Evolutionary conservation across 805 yeast species (phyloP), one percentile per base, ranked within the genome.

Genomic region (Kuraishia hungarica): DNA sequence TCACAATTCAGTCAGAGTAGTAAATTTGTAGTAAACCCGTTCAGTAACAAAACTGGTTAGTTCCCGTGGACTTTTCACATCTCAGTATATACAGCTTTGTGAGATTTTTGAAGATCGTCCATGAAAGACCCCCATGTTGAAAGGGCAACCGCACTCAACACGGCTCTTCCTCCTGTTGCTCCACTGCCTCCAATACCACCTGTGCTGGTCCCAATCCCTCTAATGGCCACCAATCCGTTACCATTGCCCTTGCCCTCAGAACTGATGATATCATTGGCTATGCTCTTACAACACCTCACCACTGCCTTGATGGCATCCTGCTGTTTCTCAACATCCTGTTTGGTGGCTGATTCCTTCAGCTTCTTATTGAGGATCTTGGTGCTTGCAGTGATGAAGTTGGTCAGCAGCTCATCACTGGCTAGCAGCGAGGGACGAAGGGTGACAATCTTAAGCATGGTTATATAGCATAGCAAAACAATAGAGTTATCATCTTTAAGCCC

Each of bases 401-500:
- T 59, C 53, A 69, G 48, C 5, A 55, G 50, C 5, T 52, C 56
- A 2, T n/a, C 24, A 8, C 53, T 52, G 19, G 29, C 60, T 1
- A 59, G 61, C 19, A 58, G 62, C 51, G 57, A 65, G 51, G 64
- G 67, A 59, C 59, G 69, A 48, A 64, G 65, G 55, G 63, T 68
- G 56, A 72, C 72, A 53, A 72, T 71, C 58, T 67, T 75, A 55
- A 66, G 68, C 13, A 74, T 67, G 47, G 76, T 75, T 29, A 80
- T 74, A 29, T 84, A 72, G 52, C 82, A 72, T 48, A 83, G 71
- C 49, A 82, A 73, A 52, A 83, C 77, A 56, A 86, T 83, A 29
- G 79, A 80, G 55, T 82, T 84, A 50, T 78, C 83, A 63, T 86
- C 91, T n/a, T 68, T 70, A 55, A 86, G 69, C 0, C 89, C 86